Percentiles rank a stretch among this genome's conserved stretches.
These are phyloP conservation scores for Geotrichum australiense DNA, from an alignment of 1,139 yeast genomes.

Conservation along the genomic window DNA sequence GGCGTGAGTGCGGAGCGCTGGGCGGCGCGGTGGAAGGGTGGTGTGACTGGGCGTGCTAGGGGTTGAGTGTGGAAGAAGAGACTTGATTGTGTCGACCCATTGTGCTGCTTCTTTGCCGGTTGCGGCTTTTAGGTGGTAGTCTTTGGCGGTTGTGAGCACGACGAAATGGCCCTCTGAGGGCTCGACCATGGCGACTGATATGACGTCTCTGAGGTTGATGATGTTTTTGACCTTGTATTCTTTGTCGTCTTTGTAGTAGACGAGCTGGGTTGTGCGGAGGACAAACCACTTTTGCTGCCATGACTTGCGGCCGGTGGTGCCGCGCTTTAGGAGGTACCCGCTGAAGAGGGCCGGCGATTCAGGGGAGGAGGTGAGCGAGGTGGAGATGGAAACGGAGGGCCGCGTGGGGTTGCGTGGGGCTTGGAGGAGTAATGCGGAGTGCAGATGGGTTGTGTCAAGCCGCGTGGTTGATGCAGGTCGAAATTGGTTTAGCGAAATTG, in stretches of 20 bases:
- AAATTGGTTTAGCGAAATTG: too few relatives aligned
- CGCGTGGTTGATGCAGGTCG: neutral
- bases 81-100: slow-evolving; percentile 35
- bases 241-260: slow-evolving; percentile 51
- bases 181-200: slow-evolving; percentile 37
- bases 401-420: slow-evolving; percentile 5
- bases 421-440: slow-evolving; percentile 1
- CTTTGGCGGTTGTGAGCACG: slow-evolving; percentile 37
- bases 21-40: too few relatives aligned
- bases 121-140: slow-evolving; percentile 40
- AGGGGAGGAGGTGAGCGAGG: slow-evolving; percentile 7
- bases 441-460: neutral
- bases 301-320: slow-evolving; percentile 19
- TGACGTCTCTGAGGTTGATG: slow-evolving; percentile 35
- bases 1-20: too few relatives aligned
- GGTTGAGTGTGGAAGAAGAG: too few relatives aligned
- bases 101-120: slow-evolving; percentile 33
- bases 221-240: slow-evolving; percentile 53
- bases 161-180: slow-evolving; percentile 37
- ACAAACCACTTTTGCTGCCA: slow-evolving; percentile 57
- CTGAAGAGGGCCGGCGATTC: slow-evolving; percentile 20
- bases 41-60: too few relatives aligned
- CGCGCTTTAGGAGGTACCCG: slow-evolving; percentile 32
- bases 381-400: slow-evolving; percentile 15
- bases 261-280: slow-evolving; percentile 47